phyloP scores from a whole-genome alignment of 2,329 filamentous ascomycete genomes.

The Fusarium nodosum region DNA sequence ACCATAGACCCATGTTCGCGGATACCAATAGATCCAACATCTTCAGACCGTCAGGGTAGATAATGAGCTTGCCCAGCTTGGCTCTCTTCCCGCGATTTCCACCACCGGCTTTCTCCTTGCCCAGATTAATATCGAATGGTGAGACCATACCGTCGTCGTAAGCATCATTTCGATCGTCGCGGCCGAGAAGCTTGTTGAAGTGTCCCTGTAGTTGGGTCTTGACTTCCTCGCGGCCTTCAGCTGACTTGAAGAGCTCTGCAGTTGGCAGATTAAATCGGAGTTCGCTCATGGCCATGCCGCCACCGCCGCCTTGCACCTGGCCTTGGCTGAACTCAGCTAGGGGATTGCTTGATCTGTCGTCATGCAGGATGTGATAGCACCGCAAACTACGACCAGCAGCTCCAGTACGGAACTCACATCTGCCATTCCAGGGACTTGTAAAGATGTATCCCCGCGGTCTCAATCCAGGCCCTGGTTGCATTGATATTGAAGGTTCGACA shows the following conservation, averaged over 20 bases:
- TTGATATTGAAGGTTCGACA: conserved; percentile 51
- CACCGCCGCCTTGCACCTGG: conserved; percentile 47
- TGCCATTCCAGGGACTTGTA: conserved; percentile 85
- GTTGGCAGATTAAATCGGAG: conserved; percentile 89
- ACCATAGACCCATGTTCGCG: conserved; percentile 93
- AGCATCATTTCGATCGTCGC: conserved; percentile 51
- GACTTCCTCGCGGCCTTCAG: conserved; percentile 52
- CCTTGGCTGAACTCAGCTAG: conserved; percentile 56
- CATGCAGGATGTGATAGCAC: conserved; percentile 78
- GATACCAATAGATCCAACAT: conserved; percentile 96
- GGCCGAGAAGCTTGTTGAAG: conserved; percentile 60
- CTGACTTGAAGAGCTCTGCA: conserved; percentile 60
- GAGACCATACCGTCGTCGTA: conserved; percentile 57
- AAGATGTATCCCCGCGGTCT: conserved; percentile 80
- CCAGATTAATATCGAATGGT: conserved; percentile 78
- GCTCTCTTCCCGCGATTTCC: conserved; percentile 87
- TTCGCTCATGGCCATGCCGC: conserved; percentile 73
- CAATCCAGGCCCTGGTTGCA: conserved; percentile 61
- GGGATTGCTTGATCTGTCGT: conserved; percentile 59
- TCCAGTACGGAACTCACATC: conserved; percentile 87
- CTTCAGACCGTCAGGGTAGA: conserved; percentile 90
- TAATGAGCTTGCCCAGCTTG: conserved; percentile 93
- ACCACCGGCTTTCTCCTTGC: conserved; percentile 86
- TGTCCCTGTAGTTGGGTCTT: conserved; percentile 57
- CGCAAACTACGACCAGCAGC: conserved; percentile 79